Evolutionary conservation across 2,329 filamentous ascomycete genomes (phyloP).

Genomic region (Cryoendolithus antarcticus): DNA sequence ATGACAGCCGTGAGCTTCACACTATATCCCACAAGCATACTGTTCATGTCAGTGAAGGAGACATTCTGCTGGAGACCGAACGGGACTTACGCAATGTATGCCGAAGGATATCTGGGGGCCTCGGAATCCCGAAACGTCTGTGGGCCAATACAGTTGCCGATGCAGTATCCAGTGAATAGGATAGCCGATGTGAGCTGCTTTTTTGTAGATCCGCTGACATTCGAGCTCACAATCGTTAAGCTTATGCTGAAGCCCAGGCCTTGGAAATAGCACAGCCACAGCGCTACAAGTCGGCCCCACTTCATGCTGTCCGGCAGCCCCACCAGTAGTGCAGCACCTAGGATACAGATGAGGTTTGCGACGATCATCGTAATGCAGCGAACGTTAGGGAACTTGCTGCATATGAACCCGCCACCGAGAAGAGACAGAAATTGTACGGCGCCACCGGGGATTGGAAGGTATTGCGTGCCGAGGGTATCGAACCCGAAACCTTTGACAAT

Average conservation of each 20-base stretch:
- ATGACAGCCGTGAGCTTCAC: conserved; percentile 40
- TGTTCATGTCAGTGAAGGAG: conserved; percentile 10
- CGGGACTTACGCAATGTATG: conserved; percentile 13
- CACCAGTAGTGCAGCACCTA: conserved; percentile 42
- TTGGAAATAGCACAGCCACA: conserved; percentile 47
- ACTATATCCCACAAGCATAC: conserved; percentile 45
- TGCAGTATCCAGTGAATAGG: conserved; percentile 42
- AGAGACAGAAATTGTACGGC: conserved; percentile 45
- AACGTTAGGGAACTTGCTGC: conserved; percentile 40
- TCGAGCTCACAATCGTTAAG: conserved; percentile 41
- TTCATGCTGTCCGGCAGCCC: conserved; percentile 39
- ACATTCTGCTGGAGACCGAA: not conserved
- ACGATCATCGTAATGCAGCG: conserved; percentile 45
- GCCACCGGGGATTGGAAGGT: conserved; percentile 49
- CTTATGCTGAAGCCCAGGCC: conserved; percentile 42
- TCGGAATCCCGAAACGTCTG: conserved; percentile 7
- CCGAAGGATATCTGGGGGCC: conserved; percentile 6
- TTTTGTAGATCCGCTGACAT: conserved; percentile 44
- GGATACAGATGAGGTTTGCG: conserved; percentile 44
- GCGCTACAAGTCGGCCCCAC: conserved; percentile 45
- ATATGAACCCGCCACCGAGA: conserved; percentile 39
- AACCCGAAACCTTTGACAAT: conserved; percentile 39
- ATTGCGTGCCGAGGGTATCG: conserved; percentile 40
- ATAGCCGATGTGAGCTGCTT: conserved; percentile 41
- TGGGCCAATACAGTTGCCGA: conserved; percentile 29